These are phyloP conservation scores for Podochytrium sp. DNA, from an alignment of 192 early-diverging fungal genomes.

Conservation along the genomic window DNA sequence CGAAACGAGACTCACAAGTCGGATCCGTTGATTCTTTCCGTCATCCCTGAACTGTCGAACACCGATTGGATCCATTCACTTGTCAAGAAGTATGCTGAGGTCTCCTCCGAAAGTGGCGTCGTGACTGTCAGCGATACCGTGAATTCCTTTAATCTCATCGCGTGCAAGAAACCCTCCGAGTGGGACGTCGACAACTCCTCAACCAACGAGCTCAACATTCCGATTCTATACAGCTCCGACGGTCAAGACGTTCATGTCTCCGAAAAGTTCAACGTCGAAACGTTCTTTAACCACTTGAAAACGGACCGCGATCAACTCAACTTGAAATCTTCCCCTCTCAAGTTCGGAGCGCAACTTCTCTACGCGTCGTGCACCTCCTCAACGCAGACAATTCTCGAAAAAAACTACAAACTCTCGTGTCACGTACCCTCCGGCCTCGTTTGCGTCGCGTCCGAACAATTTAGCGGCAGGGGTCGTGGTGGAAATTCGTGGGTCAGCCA, in stretches of 20 bases:
- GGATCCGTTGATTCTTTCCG: slow-evolving; percentile 3
- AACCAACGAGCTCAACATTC: background rate
- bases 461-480: slow-evolving; percentile 78
- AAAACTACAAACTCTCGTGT: slow-evolving; percentile 73
- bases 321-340: background rate
- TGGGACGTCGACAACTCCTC: background rate
- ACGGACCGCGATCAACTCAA: background rate
- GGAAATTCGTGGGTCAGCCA: slow-evolving; percentile 96
- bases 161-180: background rate
- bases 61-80: background rate
- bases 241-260: background rate
- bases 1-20: background rate
- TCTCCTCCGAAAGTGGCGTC: background rate
- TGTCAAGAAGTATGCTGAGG: background rate
- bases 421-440: slow-evolving; percentile 79
- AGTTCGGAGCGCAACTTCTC: slow-evolving; percentile 75
- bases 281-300: slow-evolving; percentile 21
- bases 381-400: slow-evolving; percentile 94
- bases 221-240: background rate
- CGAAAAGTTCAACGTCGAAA: slow-evolving; percentile 23
- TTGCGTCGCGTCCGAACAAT: slow-evolving; percentile 79
- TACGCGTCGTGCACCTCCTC: slow-evolving; percentile 79
- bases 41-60: background rate
- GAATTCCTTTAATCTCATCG: slow-evolving; percentile 24
- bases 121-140: slow-evolving; percentile 29